Evolutionary conservation across 192 early-diverging fungal genomes (phyloP).

Genomic region (Paraglomus brasilianum): DNA sequence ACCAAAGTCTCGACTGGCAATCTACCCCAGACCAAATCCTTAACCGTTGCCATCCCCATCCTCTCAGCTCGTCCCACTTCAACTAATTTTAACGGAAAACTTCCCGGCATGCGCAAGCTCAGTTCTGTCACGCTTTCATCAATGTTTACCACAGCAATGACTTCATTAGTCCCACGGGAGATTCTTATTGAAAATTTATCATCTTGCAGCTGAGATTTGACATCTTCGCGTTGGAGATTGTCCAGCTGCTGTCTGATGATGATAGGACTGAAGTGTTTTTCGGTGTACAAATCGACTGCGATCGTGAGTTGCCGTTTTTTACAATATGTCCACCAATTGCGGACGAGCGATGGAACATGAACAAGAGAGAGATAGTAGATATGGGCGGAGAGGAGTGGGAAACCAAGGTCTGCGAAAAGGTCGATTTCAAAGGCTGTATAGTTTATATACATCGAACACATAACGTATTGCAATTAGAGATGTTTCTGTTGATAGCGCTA

Average conservation of each 20-base stretch:
- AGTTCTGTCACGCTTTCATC: conserved; percentile 82
- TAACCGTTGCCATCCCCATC: conserved; percentile 67
- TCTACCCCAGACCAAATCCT: conserved; percentile 64
- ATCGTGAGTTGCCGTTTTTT: conserved; percentile 72
- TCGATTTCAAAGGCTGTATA: conserved; percentile 45
- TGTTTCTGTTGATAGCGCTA: background rate
- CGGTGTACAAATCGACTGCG: conserved; percentile 75
- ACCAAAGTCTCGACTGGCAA: conserved; percentile 46
- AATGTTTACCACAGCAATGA: conserved; percentile 67
- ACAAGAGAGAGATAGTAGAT: conserved; percentile 64
- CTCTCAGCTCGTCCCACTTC: conserved; percentile 62
- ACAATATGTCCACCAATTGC: conserved; percentile 78
- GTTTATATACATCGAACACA: too few species aligned
- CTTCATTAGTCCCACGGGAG: conserved; percentile 62
- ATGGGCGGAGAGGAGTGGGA: conserved; percentile 70
- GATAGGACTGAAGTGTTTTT: conserved; percentile 64
- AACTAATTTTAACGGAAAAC: conserved; percentile 71
- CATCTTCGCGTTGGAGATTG: conserved; percentile 49
- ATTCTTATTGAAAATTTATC: conserved; percentile 61
- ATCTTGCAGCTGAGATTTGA: conserved; percentile 49
- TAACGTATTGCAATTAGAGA: conserved; percentile 4
- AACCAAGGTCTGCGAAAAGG: conserved; percentile 45
- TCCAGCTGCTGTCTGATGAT: conserved; percentile 65
- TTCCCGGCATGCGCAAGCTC: conserved; percentile 62
- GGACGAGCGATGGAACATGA: conserved; percentile 66